These are phyloP conservation scores for Pseudogymnoascus sp. DNA, from an alignment of 2,329 filamentous ascomycete genomes.

Conservation along the genomic window DNA sequence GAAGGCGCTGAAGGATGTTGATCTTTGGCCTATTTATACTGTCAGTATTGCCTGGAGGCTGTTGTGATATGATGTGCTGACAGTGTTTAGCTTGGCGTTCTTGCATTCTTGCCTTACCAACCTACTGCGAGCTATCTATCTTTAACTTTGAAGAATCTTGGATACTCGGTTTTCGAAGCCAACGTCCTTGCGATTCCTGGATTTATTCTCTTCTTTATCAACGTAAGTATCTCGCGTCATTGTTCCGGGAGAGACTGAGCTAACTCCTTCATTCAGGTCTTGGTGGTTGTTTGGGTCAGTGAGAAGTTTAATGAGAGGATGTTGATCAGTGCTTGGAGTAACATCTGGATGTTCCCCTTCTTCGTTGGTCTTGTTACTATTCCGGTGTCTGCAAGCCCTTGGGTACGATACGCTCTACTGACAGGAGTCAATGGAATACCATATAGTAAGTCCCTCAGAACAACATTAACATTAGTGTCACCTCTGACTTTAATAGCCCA, in stretches of 20 bases:
- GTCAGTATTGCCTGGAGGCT: conserved; percentile 13
- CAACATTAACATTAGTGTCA: background rate
- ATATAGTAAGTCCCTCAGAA: background rate
- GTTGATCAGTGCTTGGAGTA: conserved; percentile 27
- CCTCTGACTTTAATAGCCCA: conserved; percentile 21
- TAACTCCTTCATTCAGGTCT: conserved; percentile 46
- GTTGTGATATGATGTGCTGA: background rate
- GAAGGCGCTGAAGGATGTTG: conserved; percentile 41
- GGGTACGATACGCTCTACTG: conserved; percentile 28
- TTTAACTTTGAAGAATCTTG: conserved; percentile 4
- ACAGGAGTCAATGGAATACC: conserved; percentile 20
- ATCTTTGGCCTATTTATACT: conserved; percentile 42
- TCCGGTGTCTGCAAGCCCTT: conserved; percentile 20
- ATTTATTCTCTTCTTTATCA: conserved; percentile 35
- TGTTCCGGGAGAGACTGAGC: conserved; percentile 50
- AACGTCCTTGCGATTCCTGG: conserved; percentile 37
- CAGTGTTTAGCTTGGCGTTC: conserved; percentile 21
- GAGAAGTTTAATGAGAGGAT: conserved; percentile 31
- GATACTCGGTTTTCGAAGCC: conserved; percentile 32
- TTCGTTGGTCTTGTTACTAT: conserved; percentile 26
- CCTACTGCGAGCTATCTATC: conserved; percentile 10
- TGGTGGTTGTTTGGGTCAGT: conserved; percentile 39
- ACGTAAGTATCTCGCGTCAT: conserved; percentile 16
- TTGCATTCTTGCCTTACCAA: background rate
- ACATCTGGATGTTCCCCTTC: conserved; percentile 33